Evolutionary conservation across 805 yeast genomes (phyloP), one percentile per base, ranked within the genome.

Genomic region (Myxozyma melibiosi): DNA sequence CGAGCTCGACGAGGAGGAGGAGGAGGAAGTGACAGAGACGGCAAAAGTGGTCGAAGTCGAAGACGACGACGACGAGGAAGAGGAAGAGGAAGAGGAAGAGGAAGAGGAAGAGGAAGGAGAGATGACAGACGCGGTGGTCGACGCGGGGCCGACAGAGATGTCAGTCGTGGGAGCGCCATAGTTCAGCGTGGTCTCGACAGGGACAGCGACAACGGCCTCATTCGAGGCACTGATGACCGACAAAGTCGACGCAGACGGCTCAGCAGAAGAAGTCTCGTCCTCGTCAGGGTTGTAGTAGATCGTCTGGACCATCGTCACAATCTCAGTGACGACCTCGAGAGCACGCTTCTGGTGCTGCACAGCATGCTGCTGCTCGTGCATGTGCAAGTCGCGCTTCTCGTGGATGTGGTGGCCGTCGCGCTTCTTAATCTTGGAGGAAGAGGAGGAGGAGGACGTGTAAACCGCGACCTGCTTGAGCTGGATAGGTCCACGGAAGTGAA

Each of bases 401-500:
- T 18, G 55, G 9, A 18, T n/a, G 25, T 25, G 38, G 45, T 39
- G 47, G 16, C 71, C 58, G 51, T 55, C 51, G 52, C 60, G 59
- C 47, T 59, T 59, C 49, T 59, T 59, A 35, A 55, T 18, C 57
- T 48, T 51, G 8, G 56, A 30, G 5, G 40, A 76, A 67, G 70
- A 74, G 78, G 66, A 65, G 65, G 55, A 80, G 72, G 53, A 79
- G 72, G 61, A 76, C 68, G 85, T 84, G 79, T 91, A 94, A 54
- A 89, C 97, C 73, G 91, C 97, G 70, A 94, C 90, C 75, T 89
- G 89, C 69, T 78, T 75, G 70, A 90, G 82, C 70, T 82, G 79
- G 66, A 90, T 69, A 35, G 96, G 96, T 67, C 96, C 96, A 78
- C 96, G 85, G 79, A 89, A 86, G 73, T 90, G 96, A 58, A 90